A percentile compares a stretch with the other conserved stretches of the same genome.
Evolutionary conservation across 1,284 basidiomycete species (phyloP).

Genomic region (Afroboletus lepidellus): DNA sequence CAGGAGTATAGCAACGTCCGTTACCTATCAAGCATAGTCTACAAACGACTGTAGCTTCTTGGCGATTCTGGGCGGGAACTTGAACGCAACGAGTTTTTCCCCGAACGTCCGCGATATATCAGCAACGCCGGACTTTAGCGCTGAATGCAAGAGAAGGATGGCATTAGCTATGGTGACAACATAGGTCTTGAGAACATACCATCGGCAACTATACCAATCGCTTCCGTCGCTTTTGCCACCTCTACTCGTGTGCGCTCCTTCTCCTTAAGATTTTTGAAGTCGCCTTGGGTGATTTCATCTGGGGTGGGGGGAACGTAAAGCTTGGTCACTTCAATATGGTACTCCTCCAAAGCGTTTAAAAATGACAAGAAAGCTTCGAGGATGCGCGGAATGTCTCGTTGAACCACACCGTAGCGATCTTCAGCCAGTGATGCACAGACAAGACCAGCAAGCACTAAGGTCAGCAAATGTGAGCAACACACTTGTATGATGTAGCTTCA

Average conservation of each 20-base stretch:
- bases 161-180: conserved; percentile 7
- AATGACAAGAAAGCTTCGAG: conserved; percentile 73
- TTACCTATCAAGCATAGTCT: conserved; percentile 52
- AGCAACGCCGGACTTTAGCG: conserved; percentile 64
- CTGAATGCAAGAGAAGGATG: conserved; percentile 38
- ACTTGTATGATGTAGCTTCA: background rate
- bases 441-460: conserved; percentile 65
- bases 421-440: conserved; percentile 71
- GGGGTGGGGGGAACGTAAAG: conserved; percentile 38
- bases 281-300: conserved; percentile 37
- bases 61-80: conserved; percentile 66
- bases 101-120: conserved; percentile 74
- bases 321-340: conserved; percentile 46
- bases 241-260: conserved; percentile 41
- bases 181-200: conserved; percentile 40
- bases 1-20: too few species aligned
- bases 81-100: conserved; percentile 72
- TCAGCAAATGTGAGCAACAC: background rate
- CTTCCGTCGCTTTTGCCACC: conserved; percentile 51
- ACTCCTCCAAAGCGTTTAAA: conserved; percentile 63
- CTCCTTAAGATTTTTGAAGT: conserved; percentile 25
- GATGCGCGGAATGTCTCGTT: conserved; percentile 78
- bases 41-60: conserved; percentile 68
- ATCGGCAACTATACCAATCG: conserved; percentile 54
- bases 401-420: conserved; percentile 80